phyloP scores from a whole-genome alignment of 495 filamentous ascomycete species.

The Penicillium paradoxum region DNA sequence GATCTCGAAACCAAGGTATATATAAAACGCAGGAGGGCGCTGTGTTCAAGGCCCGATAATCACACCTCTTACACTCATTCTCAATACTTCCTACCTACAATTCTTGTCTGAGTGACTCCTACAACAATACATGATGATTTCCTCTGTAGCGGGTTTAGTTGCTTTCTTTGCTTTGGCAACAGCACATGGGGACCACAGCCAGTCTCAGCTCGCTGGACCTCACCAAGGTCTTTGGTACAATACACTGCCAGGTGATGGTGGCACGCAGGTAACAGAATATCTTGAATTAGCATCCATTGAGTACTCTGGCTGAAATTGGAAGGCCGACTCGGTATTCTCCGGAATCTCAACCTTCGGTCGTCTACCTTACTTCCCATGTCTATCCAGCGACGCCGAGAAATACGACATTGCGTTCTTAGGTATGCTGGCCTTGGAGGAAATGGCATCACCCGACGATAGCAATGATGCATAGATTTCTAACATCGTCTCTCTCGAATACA shows the following conservation, averaged over 20 bases:
- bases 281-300: too few relatives aligned
- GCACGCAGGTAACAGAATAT: constrained; percentile 60
- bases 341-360: constrained; percentile 75
- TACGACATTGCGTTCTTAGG: constrained; percentile 31
- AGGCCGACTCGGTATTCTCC: constrained; percentile 70
- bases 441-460: too few relatives aligned
- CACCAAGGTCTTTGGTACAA: constrained; percentile 60
- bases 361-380: constrained; percentile 71
- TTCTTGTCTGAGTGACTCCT: too few relatives aligned
- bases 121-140: constrained; percentile 21
- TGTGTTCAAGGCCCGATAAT: too few relatives aligned
- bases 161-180: constrained; percentile 34
- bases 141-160: constrained; percentile 16
- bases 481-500: too few relatives aligned
- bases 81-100: too few relatives aligned
- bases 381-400: constrained; percentile 61
- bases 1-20: too few relatives aligned
- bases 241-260: constrained; percentile 61
- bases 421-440: neutral
- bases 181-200: constrained; percentile 50
- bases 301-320: too few relatives aligned
- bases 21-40: too few relatives aligned
- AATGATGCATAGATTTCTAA: too few relatives aligned
- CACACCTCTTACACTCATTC: too few relatives aligned
- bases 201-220: constrained; percentile 53